Evolutionary conservation across 2,329 filamentous ascomycete genomes (phyloP).

Genomic region (Eurotiales sp.): DNA sequence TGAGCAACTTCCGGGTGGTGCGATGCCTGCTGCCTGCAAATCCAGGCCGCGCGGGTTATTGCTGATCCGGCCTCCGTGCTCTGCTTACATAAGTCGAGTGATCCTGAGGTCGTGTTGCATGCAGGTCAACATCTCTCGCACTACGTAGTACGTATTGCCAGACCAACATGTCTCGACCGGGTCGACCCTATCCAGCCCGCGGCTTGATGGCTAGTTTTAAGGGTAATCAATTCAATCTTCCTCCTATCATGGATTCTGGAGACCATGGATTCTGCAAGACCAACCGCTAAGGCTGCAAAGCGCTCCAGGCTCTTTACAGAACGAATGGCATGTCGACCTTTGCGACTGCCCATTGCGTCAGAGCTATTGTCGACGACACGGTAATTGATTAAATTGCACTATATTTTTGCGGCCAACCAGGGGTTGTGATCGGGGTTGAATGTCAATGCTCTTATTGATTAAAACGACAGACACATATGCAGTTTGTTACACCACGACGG

Average conservation of each 20-base stretch:
- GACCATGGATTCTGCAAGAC: no score
- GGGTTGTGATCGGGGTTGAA: neutral
- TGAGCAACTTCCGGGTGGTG: constrained; percentile 7
- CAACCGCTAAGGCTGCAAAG: no score
- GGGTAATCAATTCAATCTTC: no score
- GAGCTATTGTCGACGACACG: neutral
- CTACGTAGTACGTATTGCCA: no score
- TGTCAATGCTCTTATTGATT: neutral
- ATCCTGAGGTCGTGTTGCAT: no score
- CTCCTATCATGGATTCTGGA: no score
- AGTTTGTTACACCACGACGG: neutral
- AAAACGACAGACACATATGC: neutral
- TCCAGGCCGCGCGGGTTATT: neutral
- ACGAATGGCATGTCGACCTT: neutral
- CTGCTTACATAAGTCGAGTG: no score
- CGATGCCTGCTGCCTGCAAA: neutral
- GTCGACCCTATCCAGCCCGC: no score
- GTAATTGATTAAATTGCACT: neutral
- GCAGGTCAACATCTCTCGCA: no score
- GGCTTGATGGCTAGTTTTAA: no score
- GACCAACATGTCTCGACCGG: no score
- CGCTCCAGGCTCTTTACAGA: no score
- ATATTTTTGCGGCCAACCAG: neutral
- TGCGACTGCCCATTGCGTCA: neutral
- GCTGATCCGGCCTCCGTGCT: neutral